phyloP scores from a whole-genome alignment of 805 yeast species.

The Candida silvatica region DNA sequence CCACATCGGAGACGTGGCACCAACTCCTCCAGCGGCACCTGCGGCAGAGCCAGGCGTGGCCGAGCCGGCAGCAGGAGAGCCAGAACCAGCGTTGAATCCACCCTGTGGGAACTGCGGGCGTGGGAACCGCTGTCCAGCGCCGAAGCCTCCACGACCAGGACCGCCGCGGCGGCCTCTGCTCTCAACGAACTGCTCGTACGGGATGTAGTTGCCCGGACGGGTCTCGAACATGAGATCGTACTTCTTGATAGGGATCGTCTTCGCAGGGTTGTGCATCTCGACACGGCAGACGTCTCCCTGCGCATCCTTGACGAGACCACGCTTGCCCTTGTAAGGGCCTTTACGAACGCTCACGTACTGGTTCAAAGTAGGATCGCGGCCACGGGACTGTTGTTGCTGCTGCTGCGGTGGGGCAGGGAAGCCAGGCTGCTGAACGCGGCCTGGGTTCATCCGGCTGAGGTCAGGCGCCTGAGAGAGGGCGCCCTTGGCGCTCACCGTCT shows the following conservation, averaged over 20 bases:
- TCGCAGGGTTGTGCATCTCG: slow-evolving; percentile 88
- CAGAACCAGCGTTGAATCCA: slow-evolving; percentile 3
- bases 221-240: slow-evolving; percentile 63
- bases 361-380: slow-evolving; percentile 74
- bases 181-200: slow-evolving; percentile 71
- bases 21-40: slow-evolving; percentile 3
- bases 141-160: slow-evolving; percentile 4
- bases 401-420: slow-evolving; percentile 48
- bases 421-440: slow-evolving; percentile 54
- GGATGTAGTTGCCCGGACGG: slow-evolving; percentile 60
- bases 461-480: slow-evolving; percentile 54
- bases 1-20: slow-evolving; percentile 24
- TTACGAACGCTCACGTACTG: slow-evolving; percentile 80
- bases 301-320: slow-evolving; percentile 89
- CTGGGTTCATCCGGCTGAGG: slow-evolving; percentile 83
- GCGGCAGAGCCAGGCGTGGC: slow-evolving; percentile 26
- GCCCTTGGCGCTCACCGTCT: slow-evolving; percentile 60
- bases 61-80: slow-evolving; percentile 6
- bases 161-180: slow-evolving; percentile 28
- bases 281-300: slow-evolving; percentile 88
- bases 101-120: neutral
- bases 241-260: slow-evolving; percentile 78
- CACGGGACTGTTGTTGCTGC: slow-evolving; percentile 41
- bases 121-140: neutral
- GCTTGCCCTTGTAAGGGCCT: slow-evolving; percentile 92